Conservation (phyloP, 345 rosid species). For the Citrus sinensis region DVS_A1.0 CM039164.1:29087501-29088000, state of each 20-base stretch:
- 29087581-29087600: conserved; percentile 97
- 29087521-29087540: conserved; percentile 12
- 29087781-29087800: neutral
- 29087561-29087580: conserved; percentile 55
- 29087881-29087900: conserved; percentile 90
- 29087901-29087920: conserved; percentile 32
- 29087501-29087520: conserved; percentile 23
- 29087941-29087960: conserved; percentile 3
- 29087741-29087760: neutral
- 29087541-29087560: conserved; percentile 20
- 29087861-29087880: conserved; percentile 69
- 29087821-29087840: conserved; percentile 14
- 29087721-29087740: neutral
- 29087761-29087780: neutral
- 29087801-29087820: neutral
- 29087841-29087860: conserved; percentile 52
- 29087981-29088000: conserved; percentile 39
- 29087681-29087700: conserved; percentile 89
- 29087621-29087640: conserved; percentile 81
- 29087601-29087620: conserved; percentile 88
- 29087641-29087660: conserved; percentile 64
- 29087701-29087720: neutral
- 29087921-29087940: conserved; percentile 36
- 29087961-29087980: conserved; percentile 15
- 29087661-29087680: conserved; percentile 98